phyloP scores from a whole-genome alignment of 2,329 filamentous ascomycete species.

The Ciborinia camelliae region DNA sequence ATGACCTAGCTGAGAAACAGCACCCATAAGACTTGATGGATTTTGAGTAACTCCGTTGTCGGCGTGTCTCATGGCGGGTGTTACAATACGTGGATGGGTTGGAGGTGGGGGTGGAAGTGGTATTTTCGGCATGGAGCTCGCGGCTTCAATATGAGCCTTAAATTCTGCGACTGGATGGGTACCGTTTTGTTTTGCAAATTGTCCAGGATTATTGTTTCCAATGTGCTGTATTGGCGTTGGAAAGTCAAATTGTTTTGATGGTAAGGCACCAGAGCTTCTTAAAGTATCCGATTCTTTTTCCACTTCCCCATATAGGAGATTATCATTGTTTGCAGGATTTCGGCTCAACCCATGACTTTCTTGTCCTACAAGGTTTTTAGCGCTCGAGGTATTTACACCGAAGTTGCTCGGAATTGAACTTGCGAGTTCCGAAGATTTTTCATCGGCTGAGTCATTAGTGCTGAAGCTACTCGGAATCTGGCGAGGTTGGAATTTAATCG shows the following conservation, averaged over 20 bases:
- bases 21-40: slow-evolving; percentile 35
- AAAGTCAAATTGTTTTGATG: slow-evolving; percentile 32
- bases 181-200: slow-evolving; percentile 18
- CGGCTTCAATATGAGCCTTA: background rate
- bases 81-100: slow-evolving; percentile 2
- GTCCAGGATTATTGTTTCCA: background rate
- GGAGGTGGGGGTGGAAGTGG: slow-evolving; percentile 25
- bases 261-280: slow-evolving; percentile 36
- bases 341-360: slow-evolving; percentile 25
- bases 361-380: slow-evolving; percentile 7
- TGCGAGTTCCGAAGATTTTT: slow-evolving; percentile 18
- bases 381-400: slow-evolving; percentile 15
- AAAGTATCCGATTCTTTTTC: slow-evolving; percentile 32
- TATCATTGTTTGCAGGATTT: slow-evolving; percentile 22
- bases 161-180: slow-evolving; percentile 3
- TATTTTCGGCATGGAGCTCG: slow-evolving; percentile 15
- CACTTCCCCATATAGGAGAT: slow-evolving; percentile 37
- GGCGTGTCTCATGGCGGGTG: slow-evolving; percentile 9
- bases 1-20: slow-evolving; percentile 37
- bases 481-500: slow-evolving; percentile 28
- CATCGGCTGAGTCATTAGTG: slow-evolving; percentile 21
- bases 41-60: slow-evolving; percentile 17
- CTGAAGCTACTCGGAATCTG: slow-evolving; percentile 35
- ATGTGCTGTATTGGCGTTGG: slow-evolving; percentile 26
- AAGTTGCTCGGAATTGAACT: slow-evolving; percentile 20